phyloP scores from a whole-genome alignment of 108 stramenopile species.

The Skeletonema tropicum region DNA sequence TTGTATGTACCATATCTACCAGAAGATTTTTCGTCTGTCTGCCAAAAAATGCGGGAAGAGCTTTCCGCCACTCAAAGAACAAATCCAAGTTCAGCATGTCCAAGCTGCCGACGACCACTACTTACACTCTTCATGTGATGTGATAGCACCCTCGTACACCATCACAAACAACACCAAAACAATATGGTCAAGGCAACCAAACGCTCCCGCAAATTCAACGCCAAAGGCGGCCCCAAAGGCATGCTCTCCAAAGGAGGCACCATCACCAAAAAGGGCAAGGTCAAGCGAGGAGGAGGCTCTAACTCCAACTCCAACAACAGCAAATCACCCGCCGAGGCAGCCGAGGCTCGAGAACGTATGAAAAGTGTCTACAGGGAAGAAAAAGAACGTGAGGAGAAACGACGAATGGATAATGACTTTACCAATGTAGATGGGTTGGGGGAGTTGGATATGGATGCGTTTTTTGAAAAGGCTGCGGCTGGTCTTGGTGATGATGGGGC shows the following conservation, averaged over 20 bases:
- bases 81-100: neutral
- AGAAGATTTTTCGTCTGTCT: neutral
- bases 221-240: constrained; percentile 73
- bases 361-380: constrained; percentile 24
- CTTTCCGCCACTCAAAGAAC: neutral
- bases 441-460: constrained; percentile 51
- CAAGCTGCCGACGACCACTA: too few species aligned
- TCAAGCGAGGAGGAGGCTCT: constrained; percentile 19
- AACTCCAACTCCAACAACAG: too few species aligned
- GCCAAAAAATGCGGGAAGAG: neutral
- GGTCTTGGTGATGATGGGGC: constrained; percentile 8
- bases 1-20: too few species aligned
- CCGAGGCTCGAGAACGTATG: constrained; percentile 29
- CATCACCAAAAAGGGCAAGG: constrained; percentile 78
- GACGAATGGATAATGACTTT: constrained; percentile 29
- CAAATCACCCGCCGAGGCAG: constrained; percentile 7
- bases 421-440: constrained; percentile 32
- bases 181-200: constrained; percentile 88
- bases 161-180: neutral
- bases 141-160: neutral
- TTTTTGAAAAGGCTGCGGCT: constrained; percentile 34
- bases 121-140: too few species aligned
- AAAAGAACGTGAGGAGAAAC: constrained; percentile 25
- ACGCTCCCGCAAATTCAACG: constrained; percentile 78
- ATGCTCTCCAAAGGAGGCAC: constrained; percentile 66